These are phyloP conservation scores for Cutaneotrichosporon mucoides DNA, from an alignment of 1,284 basidiomycete genomes.

Conservation along the genomic window DNA sequence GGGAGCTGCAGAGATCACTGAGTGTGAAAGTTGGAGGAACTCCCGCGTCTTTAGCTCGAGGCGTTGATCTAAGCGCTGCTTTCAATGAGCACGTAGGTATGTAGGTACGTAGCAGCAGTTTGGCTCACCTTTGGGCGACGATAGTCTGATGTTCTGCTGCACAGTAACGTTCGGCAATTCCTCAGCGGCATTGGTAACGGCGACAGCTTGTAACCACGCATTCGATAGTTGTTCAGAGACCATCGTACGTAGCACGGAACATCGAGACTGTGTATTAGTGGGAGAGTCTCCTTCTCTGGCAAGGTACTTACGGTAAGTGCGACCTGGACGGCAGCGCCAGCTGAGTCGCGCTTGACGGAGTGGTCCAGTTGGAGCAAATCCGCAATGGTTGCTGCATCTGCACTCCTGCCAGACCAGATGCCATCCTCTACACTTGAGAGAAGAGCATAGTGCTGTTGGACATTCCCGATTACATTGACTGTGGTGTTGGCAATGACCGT, in stretches of 20 bases:
- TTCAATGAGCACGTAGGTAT: neutral
- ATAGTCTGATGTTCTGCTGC: neutral
- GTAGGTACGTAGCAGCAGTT: too few species aligned
- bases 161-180: neutral
- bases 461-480: neutral
- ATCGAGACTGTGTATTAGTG: neutral
- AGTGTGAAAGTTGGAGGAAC: neutral
- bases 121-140: neutral
- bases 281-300: too few species aligned
- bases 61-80: neutral
- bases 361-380: neutral
- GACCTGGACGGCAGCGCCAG: neutral
- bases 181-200: neutral
- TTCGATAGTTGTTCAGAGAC: slow-evolving; percentile 17
- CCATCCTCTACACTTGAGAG: neutral
- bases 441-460: neutral
- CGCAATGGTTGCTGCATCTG: neutral
- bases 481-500: neutral
- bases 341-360: neutral
- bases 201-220: slow-evolving; percentile 24
- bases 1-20: neutral
- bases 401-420: neutral
- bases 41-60: neutral
- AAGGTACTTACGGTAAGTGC: neutral
- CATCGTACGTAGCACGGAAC: neutral